Evolutionary conservation across 2,329 filamentous ascomycete genomes (phyloP), one percentile per base, ranked within the genome.

Genomic region (Hortaea werneckii): DNA sequence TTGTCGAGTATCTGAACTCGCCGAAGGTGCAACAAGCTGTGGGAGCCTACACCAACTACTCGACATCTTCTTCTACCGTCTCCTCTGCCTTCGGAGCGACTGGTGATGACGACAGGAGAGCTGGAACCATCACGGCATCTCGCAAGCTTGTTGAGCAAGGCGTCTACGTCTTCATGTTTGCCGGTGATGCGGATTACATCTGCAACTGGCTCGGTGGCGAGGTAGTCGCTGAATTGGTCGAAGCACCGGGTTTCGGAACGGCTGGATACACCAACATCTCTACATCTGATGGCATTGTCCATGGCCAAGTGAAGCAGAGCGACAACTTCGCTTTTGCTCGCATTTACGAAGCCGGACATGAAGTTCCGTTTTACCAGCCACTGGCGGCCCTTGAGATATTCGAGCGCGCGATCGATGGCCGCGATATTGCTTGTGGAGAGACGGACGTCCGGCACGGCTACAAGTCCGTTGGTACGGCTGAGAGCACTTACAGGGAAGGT

Each of bases 31-130:
- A 77, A 53, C 56, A 64, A 9, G 77, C 77, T 0, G 72, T 82
- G 45, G 78, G 79, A 6, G 78, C 75, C 0, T 76, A 64, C 54
- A 70, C 72, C 45, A 83, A 82, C 58, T 83, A 74, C 64, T 75
- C 74, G 4, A 59, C 62, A 4, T 64, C 60, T 3, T 45, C 47
- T 5, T 34, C 11, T 20, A 62, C 69, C 0, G 72, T 77, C 4
- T 55, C 57, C 29, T 51, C 47, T 4, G 70, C 70, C 1, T 77
- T 77, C 52, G 59, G 54, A 0, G 63, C 54, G 9, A 75, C 73
- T 0, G 73, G 73, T 9, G 75, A 77, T 47, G 71, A 74, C 48
- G 70, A 66, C 43, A 63, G 71, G 9, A 64, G 67, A 41, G 61
- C 62, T 12, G 62, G 61, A 26, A 69, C 66, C 0, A 62, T 73